phyloP scores from a whole-genome alignment of 495 filamentous ascomycete genomes.

The Hypoxylon cercidicola region DNA sequence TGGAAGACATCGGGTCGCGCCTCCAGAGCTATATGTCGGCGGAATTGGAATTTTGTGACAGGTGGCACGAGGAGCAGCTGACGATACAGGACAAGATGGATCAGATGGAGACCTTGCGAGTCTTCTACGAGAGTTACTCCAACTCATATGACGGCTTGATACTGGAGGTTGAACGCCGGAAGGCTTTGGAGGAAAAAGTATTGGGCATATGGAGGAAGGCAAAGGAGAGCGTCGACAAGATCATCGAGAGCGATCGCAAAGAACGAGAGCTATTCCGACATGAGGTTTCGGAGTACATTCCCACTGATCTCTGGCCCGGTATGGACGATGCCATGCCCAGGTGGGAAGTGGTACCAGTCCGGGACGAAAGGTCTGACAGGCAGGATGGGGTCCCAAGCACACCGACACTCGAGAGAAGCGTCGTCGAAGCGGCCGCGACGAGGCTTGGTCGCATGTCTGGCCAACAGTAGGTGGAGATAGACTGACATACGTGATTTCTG shows the following conservation, averaged over 20 bases:
- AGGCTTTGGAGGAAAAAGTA: constrained; percentile 74
- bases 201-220: constrained; percentile 79
- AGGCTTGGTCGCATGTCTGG: constrained; percentile 15
- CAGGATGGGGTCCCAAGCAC: constrained; percentile 18
- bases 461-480: constrained; percentile 7
- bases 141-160: constrained; percentile 85
- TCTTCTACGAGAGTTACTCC: constrained; percentile 85
- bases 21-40: constrained; percentile 75
- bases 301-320: constrained; percentile 89
- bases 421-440: constrained; percentile 36
- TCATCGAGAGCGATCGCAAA: constrained; percentile 77
- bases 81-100: constrained; percentile 72
- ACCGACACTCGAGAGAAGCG: constrained; percentile 40
- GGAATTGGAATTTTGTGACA: constrained; percentile 73
- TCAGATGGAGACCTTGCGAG: constrained; percentile 76
- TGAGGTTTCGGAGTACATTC: constrained; percentile 86
- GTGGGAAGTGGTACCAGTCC: constrained; percentile 56
- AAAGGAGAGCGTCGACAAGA: constrained; percentile 75
- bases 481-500: constrained; percentile 4
- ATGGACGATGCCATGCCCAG: constrained; percentile 54
- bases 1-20: constrained; percentile 73
- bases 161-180: constrained; percentile 81
- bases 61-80: constrained; percentile 80
- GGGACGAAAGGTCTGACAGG: constrained; percentile 32
- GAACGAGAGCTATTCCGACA: constrained; percentile 81